These are phyloP conservation scores for Hippophae gyantsensis DNA, from an alignment of 306 rosid genomes.

Conservation along the genomic window DNA sequence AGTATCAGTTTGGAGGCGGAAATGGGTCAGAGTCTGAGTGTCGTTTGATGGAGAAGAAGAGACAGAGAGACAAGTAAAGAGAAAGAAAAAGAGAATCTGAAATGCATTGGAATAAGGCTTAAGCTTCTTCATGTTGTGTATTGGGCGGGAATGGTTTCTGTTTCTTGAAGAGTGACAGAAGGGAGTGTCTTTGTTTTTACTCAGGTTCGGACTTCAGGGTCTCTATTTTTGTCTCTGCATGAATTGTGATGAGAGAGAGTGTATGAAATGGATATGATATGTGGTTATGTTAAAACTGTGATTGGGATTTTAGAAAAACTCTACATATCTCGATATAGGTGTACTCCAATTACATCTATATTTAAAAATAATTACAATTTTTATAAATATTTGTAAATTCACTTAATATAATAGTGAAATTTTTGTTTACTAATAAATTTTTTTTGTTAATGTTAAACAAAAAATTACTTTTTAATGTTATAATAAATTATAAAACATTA, in stretches of 20 bases:
- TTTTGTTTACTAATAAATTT: too few relatives aligned
- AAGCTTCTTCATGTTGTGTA: not conserved
- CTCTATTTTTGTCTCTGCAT: not conserved
- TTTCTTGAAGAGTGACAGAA: not conserved
- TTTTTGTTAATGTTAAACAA: too few relatives aligned
- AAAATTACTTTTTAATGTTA: too few relatives aligned
- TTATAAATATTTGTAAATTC: too few relatives aligned
- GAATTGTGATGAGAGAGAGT: constrained; percentile 1
- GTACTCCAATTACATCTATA: too few relatives aligned
- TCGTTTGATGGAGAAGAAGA: constrained; percentile 36
- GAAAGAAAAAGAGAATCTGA: constrained; percentile 4
- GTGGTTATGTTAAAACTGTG: not conserved
- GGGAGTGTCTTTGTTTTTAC: not conserved
- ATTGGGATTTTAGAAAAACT: not conserved
- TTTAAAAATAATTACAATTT: too few relatives aligned
- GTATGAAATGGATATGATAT: not conserved
- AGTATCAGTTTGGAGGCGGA: constrained; percentile 52
- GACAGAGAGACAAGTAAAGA: constrained; percentile 10
- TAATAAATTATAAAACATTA: too few relatives aligned
- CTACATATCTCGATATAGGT: too few relatives aligned
- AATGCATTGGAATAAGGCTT: not conserved
- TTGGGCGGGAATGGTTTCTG: constrained; percentile 1
- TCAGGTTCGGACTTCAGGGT: not conserved
- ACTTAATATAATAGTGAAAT: too few relatives aligned
- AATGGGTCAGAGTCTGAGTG: constrained; percentile 51